phyloP scores from a whole-genome alignment of 805 yeast species.

The Lachancea mirantina region DNA sequence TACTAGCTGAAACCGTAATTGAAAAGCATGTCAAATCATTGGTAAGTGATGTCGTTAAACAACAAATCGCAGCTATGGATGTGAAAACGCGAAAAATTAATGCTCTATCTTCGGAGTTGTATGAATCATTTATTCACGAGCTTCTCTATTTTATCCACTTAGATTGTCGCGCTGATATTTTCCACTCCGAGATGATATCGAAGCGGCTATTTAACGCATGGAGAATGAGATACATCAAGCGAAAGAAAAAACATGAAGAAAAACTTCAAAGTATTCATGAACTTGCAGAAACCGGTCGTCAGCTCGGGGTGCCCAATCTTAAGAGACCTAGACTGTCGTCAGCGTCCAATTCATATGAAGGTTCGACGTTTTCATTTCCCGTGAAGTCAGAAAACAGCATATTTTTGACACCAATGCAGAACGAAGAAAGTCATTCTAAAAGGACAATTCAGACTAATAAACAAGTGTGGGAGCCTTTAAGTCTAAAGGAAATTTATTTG shows the following conservation, averaged over 20 bases:
- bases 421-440: conserved; percentile 28
- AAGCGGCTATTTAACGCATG: conserved; percentile 24
- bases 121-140: conserved; percentile 55
- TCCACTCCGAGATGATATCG: conserved; percentile 32
- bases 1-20: conserved; percentile 6
- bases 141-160: conserved; percentile 38
- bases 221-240: conserved; percentile 28
- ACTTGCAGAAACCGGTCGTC: conserved; percentile 27
- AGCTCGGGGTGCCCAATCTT: conserved; percentile 28
- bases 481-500: conserved; percentile 32
- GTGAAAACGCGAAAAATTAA: conserved; percentile 29
- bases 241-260: conserved; percentile 22
- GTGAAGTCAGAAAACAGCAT: conserved; percentile 19
- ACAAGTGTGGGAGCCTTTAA: conserved; percentile 43
- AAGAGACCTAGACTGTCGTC: conserved; percentile 22
- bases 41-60: conserved; percentile 1
- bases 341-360: conserved; percentile 14
- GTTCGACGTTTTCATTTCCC: conserved; percentile 17
- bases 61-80: conserved; percentile 11
- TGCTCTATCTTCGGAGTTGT: conserved; percentile 44
- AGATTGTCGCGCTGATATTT: conserved; percentile 40
- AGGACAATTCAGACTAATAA: conserved; percentile 32
- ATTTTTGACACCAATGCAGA: conserved; percentile 18
- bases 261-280: conserved; percentile 40
- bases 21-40: conserved; percentile 9